A percentile compares a stretch with the other conserved stretches of the same genome.
These are phyloP conservation scores for Trichoderma hamatum DNA, from an alignment of 2,329 filamentous ascomycete species.

Conservation along the genomic window DNA sequence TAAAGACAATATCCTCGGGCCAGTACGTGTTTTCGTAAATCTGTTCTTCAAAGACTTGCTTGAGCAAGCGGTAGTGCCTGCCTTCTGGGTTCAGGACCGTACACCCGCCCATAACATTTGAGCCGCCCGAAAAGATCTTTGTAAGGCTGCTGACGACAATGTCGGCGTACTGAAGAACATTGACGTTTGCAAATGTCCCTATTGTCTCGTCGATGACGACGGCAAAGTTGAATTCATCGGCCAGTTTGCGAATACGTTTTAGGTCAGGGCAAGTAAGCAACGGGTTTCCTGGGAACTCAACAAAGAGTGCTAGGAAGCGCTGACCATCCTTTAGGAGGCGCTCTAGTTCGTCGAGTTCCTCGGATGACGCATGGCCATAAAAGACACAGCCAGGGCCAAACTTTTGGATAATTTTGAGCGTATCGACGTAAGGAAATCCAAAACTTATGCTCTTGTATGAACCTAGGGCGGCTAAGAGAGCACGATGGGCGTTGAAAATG, in stretches of 20 bases:
- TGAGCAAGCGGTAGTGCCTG: slow-evolving; percentile 72
- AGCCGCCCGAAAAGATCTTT: slow-evolving; percentile 96
- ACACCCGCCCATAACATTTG: slow-evolving; percentile 96
- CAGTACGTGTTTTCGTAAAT: slow-evolving; percentile 86
- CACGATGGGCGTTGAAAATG: slow-evolving; percentile 85
- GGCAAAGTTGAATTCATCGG: slow-evolving; percentile 82
- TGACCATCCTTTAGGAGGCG: slow-evolving; percentile 70
- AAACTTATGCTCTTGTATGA: slow-evolving; percentile 80
- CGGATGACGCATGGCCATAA: slow-evolving; percentile 77
- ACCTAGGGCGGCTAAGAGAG: slow-evolving; percentile 66
- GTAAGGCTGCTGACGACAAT: slow-evolving; percentile 93
- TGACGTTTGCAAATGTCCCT: slow-evolving; percentile 93
- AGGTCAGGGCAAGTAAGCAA: slow-evolving; percentile 85
- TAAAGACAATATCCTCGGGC: slow-evolving; percentile 90
- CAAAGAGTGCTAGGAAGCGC: slow-evolving; percentile 81
- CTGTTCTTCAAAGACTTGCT: slow-evolving; percentile 62
- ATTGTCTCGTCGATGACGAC: slow-evolving; percentile 96
- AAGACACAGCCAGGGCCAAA: slow-evolving; percentile 89
- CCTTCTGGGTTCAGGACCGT: slow-evolving; percentile 65
- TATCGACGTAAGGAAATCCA: slow-evolving; percentile 98
- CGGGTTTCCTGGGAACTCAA: slow-evolving; percentile 94
- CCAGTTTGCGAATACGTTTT: slow-evolving; percentile 74
- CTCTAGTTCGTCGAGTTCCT: slow-evolving; percentile 85
- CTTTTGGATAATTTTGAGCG: slow-evolving; percentile 91
- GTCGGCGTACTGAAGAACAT: slow-evolving; percentile 87